Conservation (phyloP, 129 eudicot species). For the Helianthus tuberosus region DNA sequence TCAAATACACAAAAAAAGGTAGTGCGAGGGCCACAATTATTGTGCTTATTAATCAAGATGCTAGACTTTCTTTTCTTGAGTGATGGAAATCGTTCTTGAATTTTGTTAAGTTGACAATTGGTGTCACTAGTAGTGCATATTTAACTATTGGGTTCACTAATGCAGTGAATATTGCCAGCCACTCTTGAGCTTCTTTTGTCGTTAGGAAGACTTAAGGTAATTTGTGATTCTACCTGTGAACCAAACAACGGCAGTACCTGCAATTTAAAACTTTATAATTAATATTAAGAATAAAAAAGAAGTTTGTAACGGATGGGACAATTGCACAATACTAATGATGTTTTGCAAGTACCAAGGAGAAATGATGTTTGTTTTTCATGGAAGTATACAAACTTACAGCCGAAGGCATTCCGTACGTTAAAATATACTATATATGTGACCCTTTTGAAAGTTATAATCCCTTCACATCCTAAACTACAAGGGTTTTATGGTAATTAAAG, state of each 20-base stretch:
- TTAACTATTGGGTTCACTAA: constrained; percentile 83
- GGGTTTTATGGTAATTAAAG: no score
- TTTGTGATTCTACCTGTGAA: constrained; percentile 54
- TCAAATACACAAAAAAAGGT: no score
- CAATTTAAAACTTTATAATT: constrained; percentile 1
- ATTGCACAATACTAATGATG: neutral
- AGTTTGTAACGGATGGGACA: neutral
- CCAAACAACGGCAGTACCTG: constrained; percentile 93
- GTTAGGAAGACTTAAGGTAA: constrained; percentile 76
- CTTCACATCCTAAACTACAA: no score
- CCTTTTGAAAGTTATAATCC: no score
- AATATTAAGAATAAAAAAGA: neutral
- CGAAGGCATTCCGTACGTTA: constrained; percentile 68
- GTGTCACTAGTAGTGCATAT: constrained; percentile 86
- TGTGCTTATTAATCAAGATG: no score
- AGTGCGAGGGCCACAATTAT: no score
- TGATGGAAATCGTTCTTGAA: constrained; percentile 52
- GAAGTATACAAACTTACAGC: constrained; percentile 84
- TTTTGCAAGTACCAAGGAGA: constrained; percentile 59
- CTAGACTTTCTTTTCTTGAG: constrained; percentile 2
- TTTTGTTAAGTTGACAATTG: constrained; percentile 46
- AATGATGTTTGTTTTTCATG: constrained; percentile 61
- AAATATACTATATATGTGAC: no score
- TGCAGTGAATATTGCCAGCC: constrained; percentile 81
- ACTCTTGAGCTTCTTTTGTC: constrained; percentile 60